A percentile compares a stretch with the other conserved stretches of the same genome.
Conservation (phyloP, 1,284 basidiomycete species). For the Schizopora paradoxa region DNA sequence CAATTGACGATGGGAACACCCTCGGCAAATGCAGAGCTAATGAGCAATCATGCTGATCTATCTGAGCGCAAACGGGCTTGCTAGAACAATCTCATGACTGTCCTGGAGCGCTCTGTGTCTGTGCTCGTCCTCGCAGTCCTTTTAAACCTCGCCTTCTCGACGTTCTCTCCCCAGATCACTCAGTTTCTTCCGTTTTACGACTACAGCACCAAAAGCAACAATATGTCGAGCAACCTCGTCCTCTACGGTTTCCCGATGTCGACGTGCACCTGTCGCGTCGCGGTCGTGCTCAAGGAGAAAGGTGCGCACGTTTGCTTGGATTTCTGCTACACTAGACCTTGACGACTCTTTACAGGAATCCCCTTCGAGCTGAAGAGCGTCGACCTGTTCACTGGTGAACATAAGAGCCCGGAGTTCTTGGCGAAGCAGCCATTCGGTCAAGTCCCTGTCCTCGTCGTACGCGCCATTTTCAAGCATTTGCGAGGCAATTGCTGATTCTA, state of each 20-base stretch:
- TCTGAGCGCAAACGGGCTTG: conserved; percentile 1
- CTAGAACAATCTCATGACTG: no score
- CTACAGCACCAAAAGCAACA: background rate
- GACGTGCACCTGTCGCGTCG: conserved; percentile 17
- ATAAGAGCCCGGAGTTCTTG: conserved; percentile 13
- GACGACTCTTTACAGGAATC: no score
- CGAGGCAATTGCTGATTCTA: no score
- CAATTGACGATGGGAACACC: no score
- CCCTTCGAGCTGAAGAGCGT: conserved; percentile 13
- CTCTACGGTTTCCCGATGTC: conserved; percentile 11
- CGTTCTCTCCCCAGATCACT: background rate
- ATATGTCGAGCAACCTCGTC: conserved; percentile 5
- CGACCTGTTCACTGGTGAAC: conserved; percentile 8
- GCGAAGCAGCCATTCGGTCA: conserved; percentile 15
- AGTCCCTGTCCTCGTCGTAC: conserved; percentile 15
- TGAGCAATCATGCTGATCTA: background rate
- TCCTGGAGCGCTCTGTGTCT: conserved; percentile 1
- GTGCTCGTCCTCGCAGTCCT: conserved; percentile 10
- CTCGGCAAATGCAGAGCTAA: no score
- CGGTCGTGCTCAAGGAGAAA: conserved; percentile 15
- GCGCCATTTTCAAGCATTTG: background rate
- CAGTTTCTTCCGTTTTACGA: background rate
- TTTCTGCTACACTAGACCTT: no score
- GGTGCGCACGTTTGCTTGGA: no score
- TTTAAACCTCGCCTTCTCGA: conserved; percentile 7